Evolutionary conservation across 2,329 filamentous ascomycete species (phyloP).

Genomic region (Piedraia hortae): DNA sequence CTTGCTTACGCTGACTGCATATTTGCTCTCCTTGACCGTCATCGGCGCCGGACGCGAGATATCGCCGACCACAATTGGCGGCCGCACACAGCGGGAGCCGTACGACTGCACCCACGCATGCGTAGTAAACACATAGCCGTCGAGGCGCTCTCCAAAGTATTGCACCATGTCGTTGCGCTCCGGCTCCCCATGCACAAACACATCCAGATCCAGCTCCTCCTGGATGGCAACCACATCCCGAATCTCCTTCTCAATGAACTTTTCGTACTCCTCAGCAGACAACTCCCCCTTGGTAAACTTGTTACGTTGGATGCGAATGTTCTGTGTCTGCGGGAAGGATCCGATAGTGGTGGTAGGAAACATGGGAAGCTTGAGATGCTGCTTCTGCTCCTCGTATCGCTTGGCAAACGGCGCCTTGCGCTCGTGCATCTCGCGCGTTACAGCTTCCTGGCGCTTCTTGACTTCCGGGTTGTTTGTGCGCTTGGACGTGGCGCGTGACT

Average conservation of each 20-base stretch:
- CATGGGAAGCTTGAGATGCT: slow-evolving; percentile 72
- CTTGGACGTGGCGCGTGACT: slow-evolving; percentile 71
- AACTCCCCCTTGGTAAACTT: slow-evolving; percentile 99
- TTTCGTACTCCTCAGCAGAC: slow-evolving; percentile 72
- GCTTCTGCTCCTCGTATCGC: slow-evolving; percentile 70
- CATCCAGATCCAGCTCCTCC: slow-evolving; percentile 90
- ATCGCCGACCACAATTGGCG: slow-evolving; percentile 94
- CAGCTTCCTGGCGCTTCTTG: slow-evolving; percentile 82
- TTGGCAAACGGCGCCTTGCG: slow-evolving; percentile 69
- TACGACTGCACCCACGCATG: slow-evolving; percentile 98
- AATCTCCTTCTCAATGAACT: slow-evolving; percentile 99
- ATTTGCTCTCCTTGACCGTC: slow-evolving; percentile 99
- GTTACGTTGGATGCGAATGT: slow-evolving; percentile 89
- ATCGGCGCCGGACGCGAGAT: slow-evolving; percentile 90
- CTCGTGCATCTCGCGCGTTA: slow-evolving; percentile 65
- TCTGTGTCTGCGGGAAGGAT: slow-evolving; percentile 97
- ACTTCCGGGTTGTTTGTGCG: slow-evolving; percentile 93
- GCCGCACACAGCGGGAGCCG: slow-evolving; percentile 91
- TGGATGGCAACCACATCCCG: slow-evolving; percentile 84
- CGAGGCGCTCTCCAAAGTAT: slow-evolving; percentile 94
- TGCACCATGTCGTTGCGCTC: slow-evolving; percentile 99
- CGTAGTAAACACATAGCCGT: slow-evolving; percentile 96
- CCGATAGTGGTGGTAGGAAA: slow-evolving; percentile 99
- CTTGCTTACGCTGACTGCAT: slow-evolving; percentile 80
- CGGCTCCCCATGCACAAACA: slow-evolving; percentile 94